phyloP scores from a whole-genome alignment of 768 basidiomycete genomes.

The Lactarius sanguifluus region DNA sequence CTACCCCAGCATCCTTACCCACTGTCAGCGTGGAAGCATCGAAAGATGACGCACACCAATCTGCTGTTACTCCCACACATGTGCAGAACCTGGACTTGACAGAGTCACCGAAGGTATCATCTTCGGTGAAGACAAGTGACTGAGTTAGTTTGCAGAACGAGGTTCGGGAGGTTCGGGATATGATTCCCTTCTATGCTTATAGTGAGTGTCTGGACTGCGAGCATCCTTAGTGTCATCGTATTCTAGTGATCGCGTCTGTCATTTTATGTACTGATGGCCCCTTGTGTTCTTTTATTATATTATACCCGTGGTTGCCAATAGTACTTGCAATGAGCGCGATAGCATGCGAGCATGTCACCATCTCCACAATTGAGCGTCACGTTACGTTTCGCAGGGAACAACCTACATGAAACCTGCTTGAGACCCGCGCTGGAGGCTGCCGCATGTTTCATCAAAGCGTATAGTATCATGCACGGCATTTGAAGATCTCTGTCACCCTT shows the following conservation, averaged over 20 bases:
- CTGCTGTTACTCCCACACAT: constrained; percentile 2
- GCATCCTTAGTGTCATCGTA: constrained; percentile 15
- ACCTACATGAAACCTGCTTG: not conserved
- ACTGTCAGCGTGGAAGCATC: not conserved
- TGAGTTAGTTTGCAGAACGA: not conserved
- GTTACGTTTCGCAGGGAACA: too few species aligned
- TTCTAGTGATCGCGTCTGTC: not conserved
- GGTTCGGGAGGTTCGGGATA: not conserved
- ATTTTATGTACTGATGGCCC: constrained; percentile 42
- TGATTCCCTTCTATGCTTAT: constrained; percentile 2
- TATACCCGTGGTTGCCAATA: constrained; percentile 15
- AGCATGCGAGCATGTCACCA: not conserved
- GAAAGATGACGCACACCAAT: not conserved
- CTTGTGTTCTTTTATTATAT: constrained; percentile 36
- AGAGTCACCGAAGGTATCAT: not conserved
- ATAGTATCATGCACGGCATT: too few species aligned
- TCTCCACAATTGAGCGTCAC: not conserved
- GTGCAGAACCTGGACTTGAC: not conserved
- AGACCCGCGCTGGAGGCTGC: not conserved
- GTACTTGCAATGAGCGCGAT: not conserved
- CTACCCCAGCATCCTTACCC: constrained; percentile 11
- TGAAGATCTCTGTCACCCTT: too few species aligned
- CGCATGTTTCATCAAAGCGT: too few species aligned
- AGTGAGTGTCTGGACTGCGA: constrained; percentile 18
- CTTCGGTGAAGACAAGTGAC: not conserved